Percentiles rank a stretch among this genome's conserved stretches.
Conservation (phyloP, 169 alveolate genomes). For the Plasmodium inui region DNA sequence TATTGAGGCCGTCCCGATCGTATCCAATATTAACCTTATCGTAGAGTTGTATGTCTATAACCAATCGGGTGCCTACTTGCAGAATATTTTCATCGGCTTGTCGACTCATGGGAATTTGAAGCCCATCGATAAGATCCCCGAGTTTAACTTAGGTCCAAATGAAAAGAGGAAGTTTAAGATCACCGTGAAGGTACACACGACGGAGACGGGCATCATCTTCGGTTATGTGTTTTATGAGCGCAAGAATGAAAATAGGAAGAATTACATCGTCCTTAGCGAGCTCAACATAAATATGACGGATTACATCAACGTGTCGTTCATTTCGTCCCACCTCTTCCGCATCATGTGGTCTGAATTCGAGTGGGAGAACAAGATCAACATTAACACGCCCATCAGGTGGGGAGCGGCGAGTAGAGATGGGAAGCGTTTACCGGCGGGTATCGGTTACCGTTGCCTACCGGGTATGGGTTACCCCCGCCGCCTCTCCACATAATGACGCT, state of each 20-base stretch:
- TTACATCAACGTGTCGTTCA: slow-evolving; percentile 88
- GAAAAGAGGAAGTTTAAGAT: slow-evolving; percentile 84
- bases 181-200: slow-evolving; percentile 85
- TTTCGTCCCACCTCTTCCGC: slow-evolving; percentile 91
- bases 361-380: slow-evolving; percentile 95
- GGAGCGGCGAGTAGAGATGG: neutral
- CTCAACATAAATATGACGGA: slow-evolving; percentile 91
- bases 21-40: slow-evolving; percentile 91
- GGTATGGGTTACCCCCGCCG: too few species aligned
- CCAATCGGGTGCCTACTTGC: slow-evolving; percentile 90
- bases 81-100: slow-evolving; percentile 92
- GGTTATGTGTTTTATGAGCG: slow-evolving; percentile 95
- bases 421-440: neutral
- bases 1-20: slow-evolving; percentile 92
- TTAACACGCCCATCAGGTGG: slow-evolving; percentile 77
- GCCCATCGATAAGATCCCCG: slow-evolving; percentile 88
- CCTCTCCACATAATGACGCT: too few species aligned
- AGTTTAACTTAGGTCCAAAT: slow-evolving; percentile 88
- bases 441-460: neutral
- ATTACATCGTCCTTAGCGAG: slow-evolving; percentile 89
- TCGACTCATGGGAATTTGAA: slow-evolving; percentile 89
- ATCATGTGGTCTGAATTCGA: slow-evolving; percentile 95
- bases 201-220: slow-evolving; percentile 92
- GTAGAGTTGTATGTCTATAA: slow-evolving; percentile 90
- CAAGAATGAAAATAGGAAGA: slow-evolving; percentile 81